phyloP scores from a whole-genome alignment of 768 basidiomycete genomes.

The Auricularia sp. region DNA sequence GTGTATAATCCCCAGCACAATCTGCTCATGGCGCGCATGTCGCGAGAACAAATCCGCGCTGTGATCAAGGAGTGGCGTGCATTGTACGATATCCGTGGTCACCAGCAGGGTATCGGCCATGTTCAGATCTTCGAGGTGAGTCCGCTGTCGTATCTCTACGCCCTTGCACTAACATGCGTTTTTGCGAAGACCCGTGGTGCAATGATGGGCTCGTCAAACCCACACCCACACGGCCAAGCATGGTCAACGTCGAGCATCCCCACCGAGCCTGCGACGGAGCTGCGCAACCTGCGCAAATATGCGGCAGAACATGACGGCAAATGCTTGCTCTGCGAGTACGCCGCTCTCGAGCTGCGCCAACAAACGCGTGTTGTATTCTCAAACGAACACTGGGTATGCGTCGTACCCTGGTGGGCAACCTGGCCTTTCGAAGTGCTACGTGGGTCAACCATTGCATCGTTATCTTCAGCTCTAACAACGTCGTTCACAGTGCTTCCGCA shows the following conservation, averaged over 20 bases:
- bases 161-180: not conserved
- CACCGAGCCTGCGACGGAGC: constrained; percentile 56
- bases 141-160: not conserved
- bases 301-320: constrained; percentile 45
- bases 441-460: constrained; percentile 24
- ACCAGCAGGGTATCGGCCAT: constrained; percentile 60
- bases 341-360: constrained; percentile 46
- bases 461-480: not conserved
- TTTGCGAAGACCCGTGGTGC: constrained; percentile 72
- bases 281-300: constrained; percentile 46
- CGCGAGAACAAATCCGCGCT: constrained; percentile 42
- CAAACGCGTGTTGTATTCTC: constrained; percentile 56
- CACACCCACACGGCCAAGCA: constrained; percentile 87
- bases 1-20: constrained; percentile 83
- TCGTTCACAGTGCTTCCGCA: constrained; percentile 54
- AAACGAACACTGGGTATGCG: constrained; percentile 69
- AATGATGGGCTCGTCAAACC: constrained; percentile 94
- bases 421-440: constrained; percentile 87
- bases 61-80: constrained; percentile 68
- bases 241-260: constrained; percentile 75
- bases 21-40: constrained; percentile 65
- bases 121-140: constrained; percentile 86
- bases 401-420: constrained; percentile 92
- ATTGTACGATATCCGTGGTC: constrained; percentile 51
- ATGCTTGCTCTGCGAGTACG: constrained; percentile 76